Evolutionary conservation across 345 rosid genomes (phyloP), one percentile per base, ranked within the genome.

Genomic region (Sisymbrium irio): DNA sequence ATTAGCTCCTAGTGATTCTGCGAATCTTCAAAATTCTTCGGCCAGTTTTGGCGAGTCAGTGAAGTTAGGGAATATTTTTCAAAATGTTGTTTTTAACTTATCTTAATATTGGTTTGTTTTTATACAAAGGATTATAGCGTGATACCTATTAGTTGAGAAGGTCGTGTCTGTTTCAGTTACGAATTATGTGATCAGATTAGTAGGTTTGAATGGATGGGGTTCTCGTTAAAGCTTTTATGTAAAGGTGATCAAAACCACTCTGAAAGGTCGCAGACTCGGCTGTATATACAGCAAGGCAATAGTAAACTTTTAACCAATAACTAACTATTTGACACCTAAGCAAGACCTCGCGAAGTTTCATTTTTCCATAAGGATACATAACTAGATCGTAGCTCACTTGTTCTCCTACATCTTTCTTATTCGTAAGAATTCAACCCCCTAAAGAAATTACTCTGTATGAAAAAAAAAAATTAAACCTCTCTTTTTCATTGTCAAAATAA

Each of bases 31-130:
- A 12, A 55, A 35, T 35, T 44, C 19, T 54, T 55, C 2, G 0
- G 42, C 58, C 25, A 46, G 59, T 44, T 73, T 65, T 74, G 58
- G 51, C 18, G 12, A 45, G 50, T 45, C 20, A 65, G 17, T 56
- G 57, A 55, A 44, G 58, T 55, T 3, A 60, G 27, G 27, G 27
- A 17, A 17, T 7, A 8, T 17, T 19, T 47, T n/a, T 53, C 2
- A 6, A 7, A 17, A 14, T 37, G 3, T 17, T 27, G 8, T 40
- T 28, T 32, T 32, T 6, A 32, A 32, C 1, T 50, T 11, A 17
- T 40, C 25, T 2, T 51, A 30, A 13, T 22, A 37, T 12, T 40
- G 12, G 28, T 35, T 22, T 27, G 7, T 45, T 45, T 17, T 27
- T 35, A 73, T 35, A 55, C 77, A 55, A 73, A 53, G 42, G 7